Percentiles rank a stretch among this genome's conserved stretches.
Evolutionary conservation across 805 yeast genomes (phyloP).

Genomic region (Kazachstania taianensis): DNA sequence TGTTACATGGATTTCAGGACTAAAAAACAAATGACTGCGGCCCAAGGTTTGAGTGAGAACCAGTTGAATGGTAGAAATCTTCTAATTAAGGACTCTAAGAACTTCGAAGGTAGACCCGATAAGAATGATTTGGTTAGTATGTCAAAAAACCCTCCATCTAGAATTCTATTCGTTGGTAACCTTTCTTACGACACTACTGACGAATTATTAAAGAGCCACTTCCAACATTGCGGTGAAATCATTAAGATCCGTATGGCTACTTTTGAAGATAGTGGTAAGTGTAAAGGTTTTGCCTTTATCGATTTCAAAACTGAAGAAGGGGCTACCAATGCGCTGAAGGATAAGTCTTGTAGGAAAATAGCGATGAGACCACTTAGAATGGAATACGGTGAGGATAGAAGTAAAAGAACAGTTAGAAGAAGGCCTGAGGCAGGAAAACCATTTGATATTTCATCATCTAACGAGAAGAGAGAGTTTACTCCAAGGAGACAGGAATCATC

Average conservation of each 20-base stretch:
- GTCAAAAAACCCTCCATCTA: constrained; percentile 76
- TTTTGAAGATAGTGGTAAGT: constrained; percentile 91
- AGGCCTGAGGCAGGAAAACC: constrained; percentile 22
- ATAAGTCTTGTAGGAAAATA: constrained; percentile 52
- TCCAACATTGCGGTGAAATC: constrained; percentile 87
- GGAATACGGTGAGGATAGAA: constrained; percentile 93
- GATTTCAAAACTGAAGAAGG: constrained; percentile 77
- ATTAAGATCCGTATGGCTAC: constrained; percentile 87
- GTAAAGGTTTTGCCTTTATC: constrained; percentile 91
- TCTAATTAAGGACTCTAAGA: constrained; percentile 69
- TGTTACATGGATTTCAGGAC: constrained; percentile 79
- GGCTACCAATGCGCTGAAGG: constrained; percentile 73
- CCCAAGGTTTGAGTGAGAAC: constrained; percentile 58
- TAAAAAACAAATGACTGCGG: constrained; percentile 48
- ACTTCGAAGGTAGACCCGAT: constrained; percentile 82
- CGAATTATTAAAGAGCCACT: constrained; percentile 66
- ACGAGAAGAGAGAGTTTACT: constrained; percentile 2
- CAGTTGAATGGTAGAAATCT: constrained; percentile 76
- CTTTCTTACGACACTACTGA: constrained; percentile 85
- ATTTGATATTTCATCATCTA: constrained; percentile 15
- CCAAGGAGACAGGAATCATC: constrained; percentile 1
- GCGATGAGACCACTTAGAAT: constrained; percentile 69
- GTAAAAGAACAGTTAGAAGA: constrained; percentile 53
- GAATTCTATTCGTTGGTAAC: constrained; percentile 87
- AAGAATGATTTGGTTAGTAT: constrained; percentile 37